phyloP scores from a whole-genome alignment of 2,329 filamentous ascomycete genomes.

The Chaetomium strumarium region DNA sequence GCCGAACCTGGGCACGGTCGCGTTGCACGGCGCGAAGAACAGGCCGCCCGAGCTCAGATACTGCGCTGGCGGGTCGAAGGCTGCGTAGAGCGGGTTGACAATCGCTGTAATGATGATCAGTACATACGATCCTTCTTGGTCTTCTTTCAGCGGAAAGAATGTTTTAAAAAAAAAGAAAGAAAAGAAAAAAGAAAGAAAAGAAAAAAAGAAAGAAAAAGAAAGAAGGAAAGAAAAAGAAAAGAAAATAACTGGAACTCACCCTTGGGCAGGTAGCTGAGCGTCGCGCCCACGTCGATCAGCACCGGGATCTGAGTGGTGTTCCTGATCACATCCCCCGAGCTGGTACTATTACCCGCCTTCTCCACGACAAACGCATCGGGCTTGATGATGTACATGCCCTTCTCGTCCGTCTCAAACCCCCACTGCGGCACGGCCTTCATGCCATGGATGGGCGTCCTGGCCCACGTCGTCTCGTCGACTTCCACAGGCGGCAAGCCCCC shows the following conservation, averaged over 20 bases:
- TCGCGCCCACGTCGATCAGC: conserved; percentile 27
- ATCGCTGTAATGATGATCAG: conserved; percentile 18
- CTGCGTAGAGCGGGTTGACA: conserved; percentile 19
- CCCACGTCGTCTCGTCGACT: conserved; percentile 25
- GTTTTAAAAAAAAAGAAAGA: too few species aligned
- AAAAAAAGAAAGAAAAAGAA: too few species aligned
- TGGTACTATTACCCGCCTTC: neutral
- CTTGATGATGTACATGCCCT: conserved; percentile 27
- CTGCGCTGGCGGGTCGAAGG: conserved; percentile 25
- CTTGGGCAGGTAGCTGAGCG: conserved; percentile 24
- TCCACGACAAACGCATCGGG: conserved; percentile 23
- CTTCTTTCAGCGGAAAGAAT: too few species aligned
- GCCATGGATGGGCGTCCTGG: conserved; percentile 23
- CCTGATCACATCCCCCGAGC: conserved; percentile 6
- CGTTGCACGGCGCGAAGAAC: conserved; percentile 28
- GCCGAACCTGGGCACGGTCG: conserved; percentile 27
- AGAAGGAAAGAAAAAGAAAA: too few species aligned
- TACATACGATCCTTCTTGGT: too few species aligned
- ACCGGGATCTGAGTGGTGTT: conserved; percentile 27
- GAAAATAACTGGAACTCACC: conserved; percentile 15
- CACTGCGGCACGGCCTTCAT: conserved; percentile 20
- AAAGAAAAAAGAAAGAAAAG: too few species aligned
- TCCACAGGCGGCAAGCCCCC: conserved; percentile 43
- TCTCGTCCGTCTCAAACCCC: conserved; percentile 18
- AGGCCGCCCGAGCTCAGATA: conserved; percentile 20